Conservation (phyloP, 2,329 filamentous ascomycete species). For the Zymoseptoria tritici region DNA sequence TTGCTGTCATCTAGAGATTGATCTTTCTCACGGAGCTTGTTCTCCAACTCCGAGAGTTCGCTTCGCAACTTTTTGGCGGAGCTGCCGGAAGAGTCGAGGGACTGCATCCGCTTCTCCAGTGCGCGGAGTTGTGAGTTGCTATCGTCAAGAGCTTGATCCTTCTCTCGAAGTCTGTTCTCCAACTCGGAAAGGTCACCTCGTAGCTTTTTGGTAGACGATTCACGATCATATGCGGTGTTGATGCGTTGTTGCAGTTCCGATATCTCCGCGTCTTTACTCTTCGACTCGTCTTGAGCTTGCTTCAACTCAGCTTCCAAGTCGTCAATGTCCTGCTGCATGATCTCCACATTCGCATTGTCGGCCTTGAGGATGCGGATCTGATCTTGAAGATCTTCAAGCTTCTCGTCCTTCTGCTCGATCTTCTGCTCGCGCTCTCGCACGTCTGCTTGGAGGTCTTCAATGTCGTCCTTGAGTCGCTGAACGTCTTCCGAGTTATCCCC, state of each 20-base stretch:
- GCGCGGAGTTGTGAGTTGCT: slow-evolving; percentile 25
- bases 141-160: slow-evolving; percentile 30
- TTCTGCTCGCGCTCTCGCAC: slow-evolving; percentile 43
- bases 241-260: slow-evolving; percentile 26
- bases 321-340: slow-evolving; percentile 51
- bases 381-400: slow-evolving; percentile 40
- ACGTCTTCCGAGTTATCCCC: slow-evolving; percentile 28
- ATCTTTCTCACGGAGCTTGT: slow-evolving; percentile 44
- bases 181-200: slow-evolving; percentile 29
- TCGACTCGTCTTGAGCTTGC: slow-evolving; percentile 38
- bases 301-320: slow-evolving; percentile 45
- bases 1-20: slow-evolving; percentile 29
- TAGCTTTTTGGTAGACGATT: slow-evolving; percentile 33
- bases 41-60: slow-evolving; percentile 42
- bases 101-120: slow-evolving; percentile 28
- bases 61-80: slow-evolving; percentile 44
- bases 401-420: slow-evolving; percentile 38
- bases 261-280: slow-evolving; percentile 26
- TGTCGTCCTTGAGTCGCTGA: slow-evolving; percentile 40
- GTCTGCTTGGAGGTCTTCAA: slow-evolving; percentile 42
- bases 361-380: slow-evolving; percentile 32
- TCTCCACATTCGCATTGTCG: slow-evolving; percentile 46
- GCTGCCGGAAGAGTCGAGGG: slow-evolving; percentile 12
- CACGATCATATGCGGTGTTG: slow-evolving; percentile 26
- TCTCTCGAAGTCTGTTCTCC: slow-evolving; percentile 30